Evolutionary conservation across 1,139 yeast genomes (phyloP).

Genomic region (Meyerozyma elateridarum): DNA sequence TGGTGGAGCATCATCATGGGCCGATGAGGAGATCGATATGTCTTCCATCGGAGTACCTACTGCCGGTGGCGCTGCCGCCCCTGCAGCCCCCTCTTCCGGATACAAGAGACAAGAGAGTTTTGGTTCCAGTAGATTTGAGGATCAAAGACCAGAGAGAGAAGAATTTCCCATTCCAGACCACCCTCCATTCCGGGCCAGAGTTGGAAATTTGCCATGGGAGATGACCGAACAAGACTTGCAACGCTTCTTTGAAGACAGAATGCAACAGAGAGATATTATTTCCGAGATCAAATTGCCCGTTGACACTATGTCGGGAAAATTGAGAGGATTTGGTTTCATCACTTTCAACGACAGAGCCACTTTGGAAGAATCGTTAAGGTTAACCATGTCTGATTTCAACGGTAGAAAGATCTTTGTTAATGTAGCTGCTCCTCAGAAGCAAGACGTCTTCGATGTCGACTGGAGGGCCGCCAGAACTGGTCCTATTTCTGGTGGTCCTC

Average conservation of each 20-base stretch:
- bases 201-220: conserved; percentile 85
- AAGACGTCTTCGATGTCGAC: conserved; percentile 42
- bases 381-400: conserved; percentile 58
- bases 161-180: conserved; percentile 85
- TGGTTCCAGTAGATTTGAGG: conserved; percentile 6
- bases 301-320: conserved; percentile 58
- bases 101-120: conserved; percentile 3
- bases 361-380: conserved; percentile 65
- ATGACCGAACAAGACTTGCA: conserved; percentile 60
- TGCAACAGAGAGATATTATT: conserved; percentile 45
- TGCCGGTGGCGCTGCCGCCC: conserved; percentile 6
- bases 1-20: conserved; percentile 32
- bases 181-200: conserved; percentile 88
- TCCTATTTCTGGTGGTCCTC: conserved; percentile 22
- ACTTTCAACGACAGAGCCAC: conserved; percentile 65
- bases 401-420: conserved; percentile 79
- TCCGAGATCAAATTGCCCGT: conserved; percentile 66
- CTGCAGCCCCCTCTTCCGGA: conserved; percentile 8
- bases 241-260: conserved; percentile 63
- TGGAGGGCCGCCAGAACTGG: conserved; percentile 38
- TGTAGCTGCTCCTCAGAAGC: conserved; percentile 84
- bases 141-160: conserved; percentile 40
- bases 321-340: conserved; percentile 85
- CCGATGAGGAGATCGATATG: conserved; percentile 26
- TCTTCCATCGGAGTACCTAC: conserved; percentile 18